Evolutionary conservation across 352 stramenopile genomes (phyloP), one percentile per base, ranked within the genome.

Genomic region (Phytophthora constricta): DNA sequence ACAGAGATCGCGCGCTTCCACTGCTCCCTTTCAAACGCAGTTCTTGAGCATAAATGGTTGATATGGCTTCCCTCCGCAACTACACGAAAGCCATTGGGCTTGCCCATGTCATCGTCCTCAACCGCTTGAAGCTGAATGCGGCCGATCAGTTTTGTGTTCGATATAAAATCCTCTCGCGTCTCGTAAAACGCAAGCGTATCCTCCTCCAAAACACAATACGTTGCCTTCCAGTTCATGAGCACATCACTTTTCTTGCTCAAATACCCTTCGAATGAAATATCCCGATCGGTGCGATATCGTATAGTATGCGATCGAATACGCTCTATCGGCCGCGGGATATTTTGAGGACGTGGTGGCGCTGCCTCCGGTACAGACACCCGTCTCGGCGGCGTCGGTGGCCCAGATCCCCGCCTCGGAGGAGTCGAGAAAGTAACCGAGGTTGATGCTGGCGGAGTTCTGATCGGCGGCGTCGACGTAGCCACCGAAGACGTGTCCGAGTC

Each of bases 231-330:
- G n/a, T 59, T 80, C 54, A 79, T 62, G 0, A 95, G 51, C 47
- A 95, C 42, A 34, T 95, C 87, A 52, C 87, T 90, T 62, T 95
- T 95, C 68, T 91, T 92, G 76, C 82, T 90, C 53, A 95, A 61
- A 42, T 95, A 95, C 1, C 87, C 87, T 79, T 95, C 87, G 56
- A 95, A 95, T 13, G 82, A 78, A 37, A 95, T 93, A 11, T 86
- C 83, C 14, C 77, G 69, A 26, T 87, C 78, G 0, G 68, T 86
- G 14, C 85, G 82, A 47, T 93, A 93, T 9, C 85, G 81, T 49
- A 91, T 70, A 1, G 82, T 90, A 52, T 93, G 79, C 0, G 82
- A 91, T 25, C 85, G 76, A 39, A 59, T 63, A 5, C 82, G 82
- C 13, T 75, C 75, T 10, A 67, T 27, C 26, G 58, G 58, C 10